Percentiles rank a stretch among this genome's conserved stretches.
phyloP scores from a whole-genome alignment of 371 early-diverging fungal species.

The Mortierella sp. region DNA sequence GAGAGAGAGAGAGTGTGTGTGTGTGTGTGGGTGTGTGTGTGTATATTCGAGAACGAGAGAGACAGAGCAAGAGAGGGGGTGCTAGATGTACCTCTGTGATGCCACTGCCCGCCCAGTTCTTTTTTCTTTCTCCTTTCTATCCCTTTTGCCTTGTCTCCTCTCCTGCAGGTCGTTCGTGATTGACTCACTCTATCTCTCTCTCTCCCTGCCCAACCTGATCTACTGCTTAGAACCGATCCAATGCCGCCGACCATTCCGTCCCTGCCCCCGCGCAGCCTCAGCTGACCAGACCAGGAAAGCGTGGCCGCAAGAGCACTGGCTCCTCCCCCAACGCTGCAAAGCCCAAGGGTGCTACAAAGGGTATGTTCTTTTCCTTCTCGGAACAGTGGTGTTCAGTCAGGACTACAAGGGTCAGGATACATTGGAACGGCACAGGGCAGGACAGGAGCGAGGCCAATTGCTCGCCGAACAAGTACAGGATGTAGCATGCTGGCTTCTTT shows the following conservation, averaged over 20 bases:
- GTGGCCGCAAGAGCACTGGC: conserved; percentile 24
- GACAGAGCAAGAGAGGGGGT: neutral
- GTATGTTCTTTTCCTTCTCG: too few relatives aligned
- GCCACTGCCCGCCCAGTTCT: conserved; percentile 1
- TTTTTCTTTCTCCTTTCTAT: neutral
- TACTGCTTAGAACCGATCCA: conserved; percentile 27
- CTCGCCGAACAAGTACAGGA: too few relatives aligned
- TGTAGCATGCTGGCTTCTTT: too few relatives aligned
- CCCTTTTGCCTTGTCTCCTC: neutral
- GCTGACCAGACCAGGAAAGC: conserved; percentile 32
- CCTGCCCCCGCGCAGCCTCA: conserved; percentile 7
- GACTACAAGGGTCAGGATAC: neutral
- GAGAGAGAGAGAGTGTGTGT: conserved; percentile 5
- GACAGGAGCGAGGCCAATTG: neutral
- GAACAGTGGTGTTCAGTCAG: neutral
- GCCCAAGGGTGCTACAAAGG: conserved; percentile 18
- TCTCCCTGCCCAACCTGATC: neutral
- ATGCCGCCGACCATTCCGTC: conserved; percentile 7
- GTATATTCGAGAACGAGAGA: conserved; percentile 4
- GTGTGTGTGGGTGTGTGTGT: neutral
- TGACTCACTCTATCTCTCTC: neutral
- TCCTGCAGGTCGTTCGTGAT: neutral
- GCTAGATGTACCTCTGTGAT: neutral
- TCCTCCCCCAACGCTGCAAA: conserved; percentile 4
- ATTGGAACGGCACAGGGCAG: neutral